Evolutionary conservation across 352 stramenopile species (phyloP), one percentile per base, ranked within the genome.

Genomic region (Globisporangium radiosum): DNA sequence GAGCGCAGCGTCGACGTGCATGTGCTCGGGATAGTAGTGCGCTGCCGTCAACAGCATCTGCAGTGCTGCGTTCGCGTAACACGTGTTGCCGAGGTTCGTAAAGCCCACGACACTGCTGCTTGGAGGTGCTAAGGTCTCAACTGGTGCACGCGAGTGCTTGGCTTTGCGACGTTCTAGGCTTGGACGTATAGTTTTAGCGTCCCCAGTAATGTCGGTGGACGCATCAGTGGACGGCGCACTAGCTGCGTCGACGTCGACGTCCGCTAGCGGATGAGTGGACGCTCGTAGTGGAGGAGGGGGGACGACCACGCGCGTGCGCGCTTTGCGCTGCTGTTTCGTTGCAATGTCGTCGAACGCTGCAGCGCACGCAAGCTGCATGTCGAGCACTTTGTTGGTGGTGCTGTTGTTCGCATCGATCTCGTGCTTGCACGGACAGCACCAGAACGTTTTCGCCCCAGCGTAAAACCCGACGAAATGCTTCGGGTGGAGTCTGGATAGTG

Each of bases 81-180:
- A 98, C 51, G 92, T 97, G 64, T 98, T 98, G 55, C 92, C 92
- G n/a, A 97, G 52, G 62, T 98, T 98, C 47, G 75, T 87, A 59
- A 92, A 85, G 0, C 82, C 82, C 17, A 87, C 54, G 40, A 89
- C 76, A 2, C 64, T 82, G 36, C 58, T 75, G 11, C 67, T 44
- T 17, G 55, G n/a, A 19, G 44, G 13, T 39, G n/a, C n/a, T 11
- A 11, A 40, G 13, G 8, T 40, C 14, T 14, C 5, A 8, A 5
- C 17, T 7, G 15, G 17, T 52, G 9, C 37, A 58, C 42, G 65
- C 17, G 36, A 1, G 17, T n/a, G 2, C 13, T 17, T 50, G 13
- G 33, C 17, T 33, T 40, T 44, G 13, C 36, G 4, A 37, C 50
- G 33, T 37, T 11, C 7, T 4, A 10, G 42, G 11, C n/a, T 47